Evolutionary conservation across 1,139 yeast species (phyloP), one percentile per base, ranked within the genome.

Genomic region (Komagataea norvegica): DNA sequence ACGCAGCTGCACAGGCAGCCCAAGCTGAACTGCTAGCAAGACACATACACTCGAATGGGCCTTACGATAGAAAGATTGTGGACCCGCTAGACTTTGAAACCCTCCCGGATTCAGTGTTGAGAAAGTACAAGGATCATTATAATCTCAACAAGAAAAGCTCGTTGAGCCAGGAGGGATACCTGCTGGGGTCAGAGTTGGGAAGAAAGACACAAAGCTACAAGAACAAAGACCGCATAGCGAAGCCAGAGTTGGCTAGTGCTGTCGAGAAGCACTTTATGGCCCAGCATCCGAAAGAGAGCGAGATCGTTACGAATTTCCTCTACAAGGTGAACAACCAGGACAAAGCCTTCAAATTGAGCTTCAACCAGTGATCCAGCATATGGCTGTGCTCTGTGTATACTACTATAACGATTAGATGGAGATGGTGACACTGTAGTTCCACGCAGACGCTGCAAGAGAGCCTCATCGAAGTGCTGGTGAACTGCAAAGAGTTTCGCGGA

Each of bases 261-360:
- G 71, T 77, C 25, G 77, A 78, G 58, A 73, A 70, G 40, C 93
- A 86, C 56, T 83, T 85, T 46, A 45, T 67, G 48, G 67, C 66
- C 29, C 72, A 77, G 38, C 73, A 74, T n/a, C 75, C 75, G 4
- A 74, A 83, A 46, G 95, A 86, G 53, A 79, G 80, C 46, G 95
- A 86, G 52, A 74, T 79, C 29, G 76, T 86, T 29, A 81, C 91
- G 30, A 84, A 80, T 49, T 86, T 86, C 53, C 66, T 86, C 41
- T 86, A 86, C 60, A 77, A 81, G 48, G 86, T 82, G 37, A 74
- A 74, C 52, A 77, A 83, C 54, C 51, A 52, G 37, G 55, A 51
- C 19, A 53, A 52, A 35, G 54, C 54, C 8, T 53, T 53, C 43
- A 51, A 45, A 24, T 29, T 53, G 34, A 47, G 38, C 20, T 48